These are phyloP conservation scores for Thelephora terrestris DNA, from an alignment of 1,284 basidiomycete species.

Conservation along the genomic window DNA sequence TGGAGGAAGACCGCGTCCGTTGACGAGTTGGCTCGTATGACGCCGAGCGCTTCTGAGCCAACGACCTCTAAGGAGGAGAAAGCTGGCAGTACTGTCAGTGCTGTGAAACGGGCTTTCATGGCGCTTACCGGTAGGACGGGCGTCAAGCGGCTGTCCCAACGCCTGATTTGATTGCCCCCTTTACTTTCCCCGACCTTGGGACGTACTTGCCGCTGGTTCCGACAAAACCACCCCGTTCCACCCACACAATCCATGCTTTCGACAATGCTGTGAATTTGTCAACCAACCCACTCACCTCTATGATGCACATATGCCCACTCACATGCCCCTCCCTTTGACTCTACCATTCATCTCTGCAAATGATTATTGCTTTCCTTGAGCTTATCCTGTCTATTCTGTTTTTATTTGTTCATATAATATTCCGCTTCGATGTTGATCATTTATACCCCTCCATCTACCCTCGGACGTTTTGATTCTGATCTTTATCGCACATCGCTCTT, in stretches of 20 bases:
- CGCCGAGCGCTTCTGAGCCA: slow-evolving; percentile 6
- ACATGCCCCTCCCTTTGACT: slow-evolving; percentile 1
- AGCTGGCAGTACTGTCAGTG: slow-evolving; percentile 35
- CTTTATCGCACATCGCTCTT: not conserved
- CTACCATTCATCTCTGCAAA: not conserved
- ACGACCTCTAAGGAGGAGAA: slow-evolving; percentile 32
- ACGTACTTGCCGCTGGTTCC: slow-evolving; percentile 1
- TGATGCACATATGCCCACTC: slow-evolving; percentile 7
- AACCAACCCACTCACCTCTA: slow-evolving; percentile 7
- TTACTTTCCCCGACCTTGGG: not conserved
- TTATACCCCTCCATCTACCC: slow-evolving; percentile 2
- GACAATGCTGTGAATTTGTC: slow-evolving; percentile 4
- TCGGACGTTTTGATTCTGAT: not conserved
- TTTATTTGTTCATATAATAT: not conserved
- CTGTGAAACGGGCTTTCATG: slow-evolving; percentile 57
- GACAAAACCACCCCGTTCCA: no score
- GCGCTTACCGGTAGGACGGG: slow-evolving; percentile 46
- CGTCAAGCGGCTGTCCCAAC: slow-evolving; percentile 12
- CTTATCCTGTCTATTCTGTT: slow-evolving; percentile 2
- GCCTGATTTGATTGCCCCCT: not conserved
- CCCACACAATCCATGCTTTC: slow-evolving; percentile 6
- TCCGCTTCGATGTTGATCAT: slow-evolving; percentile 3
- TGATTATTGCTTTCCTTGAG: slow-evolving; percentile 3
- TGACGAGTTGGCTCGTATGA: slow-evolving; percentile 23
- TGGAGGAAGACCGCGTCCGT: slow-evolving; percentile 17